A percentile compares a stretch with the other conserved stretches of the same genome.
Conservation (phyloP, 2,329 filamentous ascomycete genomes). For the Curvularia hawaiiensis region DNA sequence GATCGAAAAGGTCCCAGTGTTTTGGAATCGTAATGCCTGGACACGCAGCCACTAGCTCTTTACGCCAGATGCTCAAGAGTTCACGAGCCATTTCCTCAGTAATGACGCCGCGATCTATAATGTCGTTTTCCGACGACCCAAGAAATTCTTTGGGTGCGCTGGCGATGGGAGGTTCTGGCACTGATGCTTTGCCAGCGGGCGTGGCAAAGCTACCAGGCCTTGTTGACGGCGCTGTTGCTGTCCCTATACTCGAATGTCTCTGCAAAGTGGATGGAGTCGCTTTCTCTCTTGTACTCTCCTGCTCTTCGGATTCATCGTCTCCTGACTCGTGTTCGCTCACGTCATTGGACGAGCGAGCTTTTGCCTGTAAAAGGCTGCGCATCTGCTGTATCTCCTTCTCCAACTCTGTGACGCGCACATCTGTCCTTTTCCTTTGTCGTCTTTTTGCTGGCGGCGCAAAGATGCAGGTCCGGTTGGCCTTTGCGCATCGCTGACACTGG, state of each 20-base stretch:
- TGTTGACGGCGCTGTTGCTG: constrained; percentile 14
- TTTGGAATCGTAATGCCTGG: constrained; percentile 39
- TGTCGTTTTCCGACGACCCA: constrained; percentile 36
- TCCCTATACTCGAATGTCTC: constrained; percentile 18
- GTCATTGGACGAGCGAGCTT: constrained; percentile 29
- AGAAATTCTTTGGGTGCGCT: constrained; percentile 29
- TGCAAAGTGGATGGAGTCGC: constrained; percentile 22
- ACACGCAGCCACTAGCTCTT: constrained; percentile 35
- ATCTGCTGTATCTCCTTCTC: constrained; percentile 46
- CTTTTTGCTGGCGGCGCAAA: constrained; percentile 46
- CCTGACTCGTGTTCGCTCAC: constrained; percentile 37
- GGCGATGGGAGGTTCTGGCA: constrained; percentile 5
- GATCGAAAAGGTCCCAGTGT: constrained; percentile 39
- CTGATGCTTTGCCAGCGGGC: constrained; percentile 11
- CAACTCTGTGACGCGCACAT: constrained; percentile 44
- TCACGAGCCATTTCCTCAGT: constrained; percentile 35
- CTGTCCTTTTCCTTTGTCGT: constrained; percentile 44
- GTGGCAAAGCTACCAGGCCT: constrained; percentile 12
- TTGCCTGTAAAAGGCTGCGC: constrained; percentile 38
- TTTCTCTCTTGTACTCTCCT: constrained; percentile 19
- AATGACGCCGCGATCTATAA: constrained; percentile 43
- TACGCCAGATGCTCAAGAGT: constrained; percentile 38
- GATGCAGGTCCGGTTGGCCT: constrained; percentile 39
- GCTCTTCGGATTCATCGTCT: constrained; percentile 34
- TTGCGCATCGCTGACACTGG: constrained; percentile 45